Percentiles rank a stretch among this genome's conserved stretches.
Evolutionary conservation across 768 basidiomycete species (phyloP).

Genomic region (Trametes cingulata): DNA sequence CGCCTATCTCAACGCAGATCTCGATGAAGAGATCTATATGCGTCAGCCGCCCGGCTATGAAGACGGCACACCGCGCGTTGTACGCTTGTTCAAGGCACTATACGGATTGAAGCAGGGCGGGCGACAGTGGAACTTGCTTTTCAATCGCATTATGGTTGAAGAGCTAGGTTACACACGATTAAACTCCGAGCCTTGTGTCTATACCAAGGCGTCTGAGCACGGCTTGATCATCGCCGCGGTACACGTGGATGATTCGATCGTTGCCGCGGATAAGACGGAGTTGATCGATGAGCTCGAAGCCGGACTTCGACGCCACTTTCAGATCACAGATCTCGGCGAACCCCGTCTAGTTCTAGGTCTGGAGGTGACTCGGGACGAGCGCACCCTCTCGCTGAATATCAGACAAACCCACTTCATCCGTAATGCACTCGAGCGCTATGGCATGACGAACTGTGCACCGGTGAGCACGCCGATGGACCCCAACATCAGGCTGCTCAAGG

Average conservation of each 20-base stretch:
- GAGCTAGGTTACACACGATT: background rate
- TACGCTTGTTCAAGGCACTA: constrained; percentile 20
- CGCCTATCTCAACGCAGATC: no score
- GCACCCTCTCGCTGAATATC: constrained; percentile 33
- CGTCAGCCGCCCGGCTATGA: constrained; percentile 35
- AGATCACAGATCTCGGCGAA: constrained; percentile 5
- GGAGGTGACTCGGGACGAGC: constrained; percentile 29
- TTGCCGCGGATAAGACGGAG: background rate
- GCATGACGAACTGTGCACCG: constrained; percentile 14
- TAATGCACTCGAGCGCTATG: constrained; percentile 16
- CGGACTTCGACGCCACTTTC: background rate
- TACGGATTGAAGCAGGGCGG: constrained; percentile 39
- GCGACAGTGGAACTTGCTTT: constrained; percentile 31
- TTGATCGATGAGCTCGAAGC: background rate
- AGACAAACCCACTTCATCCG: constrained; percentile 27
- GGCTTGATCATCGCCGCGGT: background rate
- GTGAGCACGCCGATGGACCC: constrained; percentile 15
- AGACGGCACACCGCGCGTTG: constrained; percentile 22
- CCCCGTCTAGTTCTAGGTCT: constrained; percentile 34
- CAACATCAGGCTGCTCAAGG: background rate
- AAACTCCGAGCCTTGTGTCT: background rate
- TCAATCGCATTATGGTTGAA: background rate
- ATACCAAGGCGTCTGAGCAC: background rate
- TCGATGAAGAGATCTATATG: constrained; percentile 43
- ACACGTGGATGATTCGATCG: constrained; percentile 21